These are phyloP conservation scores for Fomitopsis serialis DNA, from an alignment of 768 basidiomycete genomes.

Conservation along the genomic window DNA sequence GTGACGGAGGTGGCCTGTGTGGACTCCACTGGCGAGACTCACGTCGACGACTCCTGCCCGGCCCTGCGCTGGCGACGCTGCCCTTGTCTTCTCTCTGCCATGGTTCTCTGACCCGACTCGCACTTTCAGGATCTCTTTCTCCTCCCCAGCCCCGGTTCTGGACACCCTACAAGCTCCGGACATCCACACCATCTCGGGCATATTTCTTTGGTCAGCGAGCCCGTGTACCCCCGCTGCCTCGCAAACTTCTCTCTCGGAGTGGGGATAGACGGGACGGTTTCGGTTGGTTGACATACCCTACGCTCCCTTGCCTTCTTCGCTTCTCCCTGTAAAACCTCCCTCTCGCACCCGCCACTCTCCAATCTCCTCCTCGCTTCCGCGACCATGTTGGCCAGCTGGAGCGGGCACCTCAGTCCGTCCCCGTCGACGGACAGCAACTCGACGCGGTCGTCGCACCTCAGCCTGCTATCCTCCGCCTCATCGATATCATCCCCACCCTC, in stretches of 20 bases:
- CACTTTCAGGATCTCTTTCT: neutral
- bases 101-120: neutral
- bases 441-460: conserved; percentile 20
- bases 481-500: conserved; percentile 15
- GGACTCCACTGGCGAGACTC: neutral
- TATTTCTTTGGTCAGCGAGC: neutral
- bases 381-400: conserved; percentile 20
- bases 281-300: neutral
- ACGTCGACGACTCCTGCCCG: neutral
- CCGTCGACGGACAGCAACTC: conserved; percentile 16
- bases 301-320: neutral
- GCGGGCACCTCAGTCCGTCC: conserved; percentile 15
- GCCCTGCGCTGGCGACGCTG: neutral
- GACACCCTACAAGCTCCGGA: neutral
- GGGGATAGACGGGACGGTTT: neutral
- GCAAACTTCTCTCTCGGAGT: neutral
- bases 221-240: neutral
- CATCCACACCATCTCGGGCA: neutral
- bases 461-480: conserved; percentile 18
- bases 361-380: neutral
- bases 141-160: neutral
- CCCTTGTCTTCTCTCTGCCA: neutral
- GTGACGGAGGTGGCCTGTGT: neutral
- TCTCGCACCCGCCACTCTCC: neutral
- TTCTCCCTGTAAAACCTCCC: neutral